Evolutionary conservation across 257 asterid species (phyloP), one percentile per base, ranked within the genome.

Genomic region (Rhazya stricta): DNA sequence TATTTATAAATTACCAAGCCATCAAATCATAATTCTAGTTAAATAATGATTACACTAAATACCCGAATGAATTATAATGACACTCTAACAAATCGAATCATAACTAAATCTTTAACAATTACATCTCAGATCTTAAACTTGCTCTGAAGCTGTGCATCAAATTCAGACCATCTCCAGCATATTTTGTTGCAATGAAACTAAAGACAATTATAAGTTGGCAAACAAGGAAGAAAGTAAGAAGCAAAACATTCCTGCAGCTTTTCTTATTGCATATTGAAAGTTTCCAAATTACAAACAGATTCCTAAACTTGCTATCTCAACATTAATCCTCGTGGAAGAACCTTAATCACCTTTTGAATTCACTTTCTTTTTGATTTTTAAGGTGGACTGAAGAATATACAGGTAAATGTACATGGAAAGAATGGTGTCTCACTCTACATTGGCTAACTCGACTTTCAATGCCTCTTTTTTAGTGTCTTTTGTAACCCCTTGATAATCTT

Each of bases 381-480:
- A 27, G 6, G 50, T 21, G 50, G 71, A 66, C 5, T 3, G 3
- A 60, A 60, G 67, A 60, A 60, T 60, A 60, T 66, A 66, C 71
- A 66, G 32, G 48, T 66, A 41, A 66, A 66, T 66, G 48, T 66
- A 39, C 71, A 66, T 21, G 50, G 32, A 66, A 23, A 37, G 32
- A 66, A 37, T 37, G 37, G 19, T 37, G 32, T 25, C 32, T 4
- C 4, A 21, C 30, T 70, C 62, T 34, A 70, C 16, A 70, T 45
- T 27, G 62, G 18, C 63, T 46, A 10, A 21, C 6, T 50, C 9
- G 41, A 50, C 18, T 51, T 48, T 76, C 61, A 87, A 27, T 86
- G 86, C 81, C 89, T 88, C 83, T 90, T 90, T 60, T 87, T 85
- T 30, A 90, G 71, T 4, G 90, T 86, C 86, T 90, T 92, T 83